phyloP scores from a whole-genome alignment of 1,284 basidiomycete genomes.

The Irpex sp. region DNA sequence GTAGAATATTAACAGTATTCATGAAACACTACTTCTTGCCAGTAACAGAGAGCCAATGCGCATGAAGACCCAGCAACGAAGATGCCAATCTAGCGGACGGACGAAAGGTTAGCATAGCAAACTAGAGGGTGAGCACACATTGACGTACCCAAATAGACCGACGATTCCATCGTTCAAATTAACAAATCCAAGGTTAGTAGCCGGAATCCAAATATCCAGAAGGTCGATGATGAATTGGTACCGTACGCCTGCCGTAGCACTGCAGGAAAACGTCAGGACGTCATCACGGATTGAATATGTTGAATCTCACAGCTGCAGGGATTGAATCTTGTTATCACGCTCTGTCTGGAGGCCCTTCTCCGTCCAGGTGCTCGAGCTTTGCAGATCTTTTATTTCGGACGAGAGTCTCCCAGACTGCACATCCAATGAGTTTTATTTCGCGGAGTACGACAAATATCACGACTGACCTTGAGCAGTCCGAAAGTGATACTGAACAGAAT shows the following conservation, averaged over 20 bases:
- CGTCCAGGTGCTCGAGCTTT: conserved; percentile 37
- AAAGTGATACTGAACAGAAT: conserved; percentile 77
- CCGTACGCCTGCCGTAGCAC: conserved; percentile 61
- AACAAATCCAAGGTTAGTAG: conserved; percentile 77
- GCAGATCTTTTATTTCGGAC: conserved; percentile 53
- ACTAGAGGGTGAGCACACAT: background rate
- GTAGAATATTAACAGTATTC: background rate
- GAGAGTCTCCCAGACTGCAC: conserved; percentile 56
- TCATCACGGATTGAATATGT: background rate
- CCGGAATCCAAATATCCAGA: conserved; percentile 88
- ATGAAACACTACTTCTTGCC: conserved; percentile 34
- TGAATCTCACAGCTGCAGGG: conserved; percentile 51
- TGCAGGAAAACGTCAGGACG: conserved; percentile 24
- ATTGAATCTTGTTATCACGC: conserved; percentile 56
- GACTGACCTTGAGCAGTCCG: conserved; percentile 60
- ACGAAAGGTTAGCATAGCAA: background rate
- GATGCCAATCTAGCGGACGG: conserved; percentile 45
- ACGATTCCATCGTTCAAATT: conserved; percentile 85
- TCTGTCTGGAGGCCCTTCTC: conserved; percentile 71
- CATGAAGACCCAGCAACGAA: conserved; percentile 50
- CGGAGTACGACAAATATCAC: background rate
- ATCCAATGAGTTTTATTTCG: background rate
- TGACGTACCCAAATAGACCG: conserved; percentile 79
- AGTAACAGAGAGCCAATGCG: conserved; percentile 53
- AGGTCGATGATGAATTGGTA: conserved; percentile 81